Percentiles rank a stretch among this genome's conserved stretches.
Evolutionary conservation across 169 alveolate genomes (phyloP).

Genomic region (Miamiensis avidus): DNA sequence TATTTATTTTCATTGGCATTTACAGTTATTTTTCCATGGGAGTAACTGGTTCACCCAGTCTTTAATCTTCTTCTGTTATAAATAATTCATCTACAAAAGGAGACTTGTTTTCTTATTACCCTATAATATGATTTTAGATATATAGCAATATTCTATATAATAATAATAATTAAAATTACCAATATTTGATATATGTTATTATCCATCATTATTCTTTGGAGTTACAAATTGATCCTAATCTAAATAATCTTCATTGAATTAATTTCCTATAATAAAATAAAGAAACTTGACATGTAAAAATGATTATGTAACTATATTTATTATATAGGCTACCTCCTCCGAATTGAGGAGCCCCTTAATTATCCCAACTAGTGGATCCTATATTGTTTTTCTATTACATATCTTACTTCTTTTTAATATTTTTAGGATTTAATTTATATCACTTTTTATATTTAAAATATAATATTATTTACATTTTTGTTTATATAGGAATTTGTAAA

Average conservation of each 20-base stretch:
- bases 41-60: no score
- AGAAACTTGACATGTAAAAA: neutral
- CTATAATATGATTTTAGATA: no score
- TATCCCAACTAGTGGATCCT: neutral
- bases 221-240: constrained; percentile 3
- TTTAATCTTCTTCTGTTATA: constrained; percentile 31
- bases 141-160: no score
- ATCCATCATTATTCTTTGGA: constrained; percentile 11
- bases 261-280: neutral
- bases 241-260: no score
- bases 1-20: no score
- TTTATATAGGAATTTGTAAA: constrained; percentile 48
- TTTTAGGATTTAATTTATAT: no score
- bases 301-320: neutral
- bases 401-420: no score
- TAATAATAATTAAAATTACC: no score
- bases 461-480: constrained; percentile 34
- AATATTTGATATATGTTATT: no score
- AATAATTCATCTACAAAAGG: constrained; percentile 33
- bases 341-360: constrained; percentile 46
- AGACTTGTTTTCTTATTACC: constrained; percentile 23
- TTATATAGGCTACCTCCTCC: constrained; percentile 31
- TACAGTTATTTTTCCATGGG: no score
- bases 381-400: no score
- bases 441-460: no score